These are phyloP conservation scores for Cercospora zeina DNA, from an alignment of 2,329 filamentous ascomycete genomes.

Conservation along the genomic window DNA sequence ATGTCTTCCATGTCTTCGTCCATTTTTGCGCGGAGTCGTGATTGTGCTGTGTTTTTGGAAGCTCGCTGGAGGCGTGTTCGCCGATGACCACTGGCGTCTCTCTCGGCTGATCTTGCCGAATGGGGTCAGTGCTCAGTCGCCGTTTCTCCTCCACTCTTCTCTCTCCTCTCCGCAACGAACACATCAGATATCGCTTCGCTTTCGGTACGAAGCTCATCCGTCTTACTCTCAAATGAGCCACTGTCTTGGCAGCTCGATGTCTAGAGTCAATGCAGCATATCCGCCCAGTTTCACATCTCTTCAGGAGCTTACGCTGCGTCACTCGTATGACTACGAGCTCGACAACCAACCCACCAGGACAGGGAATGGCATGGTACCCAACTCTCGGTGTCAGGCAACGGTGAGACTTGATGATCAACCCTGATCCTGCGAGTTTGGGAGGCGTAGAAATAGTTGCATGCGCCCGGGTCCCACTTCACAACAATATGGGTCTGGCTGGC, in stretches of 20 bases:
- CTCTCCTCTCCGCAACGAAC: background rate
- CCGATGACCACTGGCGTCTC: background rate
- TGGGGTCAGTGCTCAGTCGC: background rate
- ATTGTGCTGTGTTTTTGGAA: background rate
- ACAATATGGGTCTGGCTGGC: background rate
- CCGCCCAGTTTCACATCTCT: background rate
- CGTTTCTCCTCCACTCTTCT: background rate
- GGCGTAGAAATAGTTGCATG: no score
- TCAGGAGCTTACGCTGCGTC: background rate
- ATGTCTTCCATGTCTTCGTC: constrained; percentile 25
- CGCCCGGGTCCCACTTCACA: background rate
- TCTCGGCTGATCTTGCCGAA: constrained; percentile 7
- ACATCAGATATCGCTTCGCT: background rate
- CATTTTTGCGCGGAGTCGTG: constrained; percentile 4
- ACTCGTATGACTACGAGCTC: background rate
- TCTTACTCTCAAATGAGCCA: background rate
- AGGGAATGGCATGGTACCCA: background rate
- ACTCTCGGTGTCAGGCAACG: background rate
- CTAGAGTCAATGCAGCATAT: background rate
- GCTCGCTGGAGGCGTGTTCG: background rate
- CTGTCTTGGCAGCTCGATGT: background rate
- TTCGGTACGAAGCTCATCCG: background rate
- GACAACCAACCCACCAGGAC: background rate
- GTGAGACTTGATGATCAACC: no score
- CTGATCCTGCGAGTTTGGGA: no score